Base-by-base conservation (phyloP, 345 rosid genomes). In the Jatropha curcas region DNA sequence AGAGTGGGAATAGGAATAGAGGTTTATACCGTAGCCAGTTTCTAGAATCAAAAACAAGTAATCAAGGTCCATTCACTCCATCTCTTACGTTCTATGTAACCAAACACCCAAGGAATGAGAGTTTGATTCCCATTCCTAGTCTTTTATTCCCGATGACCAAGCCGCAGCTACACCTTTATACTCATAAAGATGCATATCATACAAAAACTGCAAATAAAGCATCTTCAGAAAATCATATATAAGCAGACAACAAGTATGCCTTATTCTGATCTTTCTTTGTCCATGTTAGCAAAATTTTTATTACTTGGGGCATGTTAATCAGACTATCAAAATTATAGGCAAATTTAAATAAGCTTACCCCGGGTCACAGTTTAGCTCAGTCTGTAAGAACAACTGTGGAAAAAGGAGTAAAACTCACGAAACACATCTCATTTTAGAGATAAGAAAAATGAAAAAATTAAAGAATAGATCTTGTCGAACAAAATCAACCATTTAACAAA, bases 401-500 rank as follows among this genome's bases (percentile, higher is more conserved):
- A 9, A 24, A 50, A 37, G 20, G 45, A 63, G 67, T 2, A 63
- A 63, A 39, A 37, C 50, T 28, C 19, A 63, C 5, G 57, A n/a
- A 37, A 1, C 27, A 39, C 63, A 31, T 31, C 16, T 39, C 63
- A 30, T 27, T 35, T 27, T 59, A 59, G 17, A 59, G 30, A 59
- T 16, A 9, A 59, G 16, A 13, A 58, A 31, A 10, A 41, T 41
- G 45, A 3, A 27, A n/a, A 4, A 28, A 12, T 27, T 58, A 27
- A 58, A 59, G 16, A 14, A 8, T 31, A 27, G 22, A 7, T 30
- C 31, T 33, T 31, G 31, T 30, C 16, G 35, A 17, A 12, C 63
- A 59, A 59, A 59, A 59, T 59, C 63, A 59, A 13, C 10, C 63
- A 59, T 30, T 30, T 22, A 59, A n/a, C n/a, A n/a, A n/a, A n/a